Evolutionary conservation across 1,139 yeast species (phyloP).

Genomic region (Yamadazyma oceani): DNA sequence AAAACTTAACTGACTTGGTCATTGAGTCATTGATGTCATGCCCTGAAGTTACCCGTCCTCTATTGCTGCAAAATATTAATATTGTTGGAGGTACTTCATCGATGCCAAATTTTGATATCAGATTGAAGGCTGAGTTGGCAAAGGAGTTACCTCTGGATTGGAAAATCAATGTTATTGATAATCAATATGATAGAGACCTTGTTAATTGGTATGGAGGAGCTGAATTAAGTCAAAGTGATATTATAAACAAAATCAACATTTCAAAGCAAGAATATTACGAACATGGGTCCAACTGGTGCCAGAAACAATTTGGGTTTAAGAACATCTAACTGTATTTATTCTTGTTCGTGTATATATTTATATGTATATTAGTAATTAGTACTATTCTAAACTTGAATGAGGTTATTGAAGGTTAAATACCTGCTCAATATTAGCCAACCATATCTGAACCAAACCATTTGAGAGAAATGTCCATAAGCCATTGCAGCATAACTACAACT

Average conservation of each 20-base stretch:
- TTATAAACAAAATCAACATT: conserved; percentile 57
- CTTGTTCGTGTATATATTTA: conserved; percentile 5
- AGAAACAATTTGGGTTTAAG: conserved; percentile 69
- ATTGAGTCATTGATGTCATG: conserved; percentile 67
- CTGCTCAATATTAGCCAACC: conserved; percentile 82
- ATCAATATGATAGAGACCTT: conserved; percentile 24
- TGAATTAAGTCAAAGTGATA: conserved; percentile 51
- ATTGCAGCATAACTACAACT: conserved; percentile 69
- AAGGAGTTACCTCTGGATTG: conserved; percentile 69
- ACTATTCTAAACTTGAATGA: conserved; percentile 30
- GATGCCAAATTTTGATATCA: conserved; percentile 61
- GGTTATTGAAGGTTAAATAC: conserved; percentile 73
- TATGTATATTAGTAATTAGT: conserved; percentile 2
- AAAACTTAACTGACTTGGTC: conserved; percentile 72
- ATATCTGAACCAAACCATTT: conserved; percentile 94
- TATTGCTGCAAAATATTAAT: conserved; percentile 76
- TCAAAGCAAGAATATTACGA: conserved; percentile 81
- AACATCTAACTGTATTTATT: conserved; percentile 22
- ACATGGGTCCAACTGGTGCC: conserved; percentile 81
- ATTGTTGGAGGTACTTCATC: conserved; percentile 83
- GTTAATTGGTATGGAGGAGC: conserved; percentile 46
- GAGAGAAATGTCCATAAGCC: conserved; percentile 82
- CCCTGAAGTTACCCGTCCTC: conserved; percentile 74
- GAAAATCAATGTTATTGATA: conserved; percentile 25
- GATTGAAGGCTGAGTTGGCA: conserved; percentile 61